phyloP scores from a whole-genome alignment of 176 grass and related monocot species.

The Carex pumila region DNA sequence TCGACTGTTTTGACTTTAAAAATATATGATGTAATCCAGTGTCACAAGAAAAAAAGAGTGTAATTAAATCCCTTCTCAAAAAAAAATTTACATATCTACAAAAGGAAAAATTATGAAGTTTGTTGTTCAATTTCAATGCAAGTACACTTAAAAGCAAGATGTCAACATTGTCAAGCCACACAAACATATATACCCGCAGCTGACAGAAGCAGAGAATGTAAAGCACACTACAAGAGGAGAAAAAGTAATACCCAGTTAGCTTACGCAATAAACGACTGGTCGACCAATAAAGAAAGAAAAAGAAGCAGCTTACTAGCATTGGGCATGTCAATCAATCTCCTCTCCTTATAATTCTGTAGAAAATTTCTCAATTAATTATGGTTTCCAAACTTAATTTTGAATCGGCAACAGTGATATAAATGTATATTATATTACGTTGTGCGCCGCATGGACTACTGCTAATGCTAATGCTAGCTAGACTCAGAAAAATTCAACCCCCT shows the following conservation, averaged over 20 bases:
- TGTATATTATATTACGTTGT: constrained; percentile 17
- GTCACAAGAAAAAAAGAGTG: too few species aligned
- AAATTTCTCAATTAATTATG: constrained; percentile 4
- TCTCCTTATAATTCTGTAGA: not conserved
- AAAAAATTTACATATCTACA: not conserved
- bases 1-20: too few species aligned
- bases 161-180: not conserved
- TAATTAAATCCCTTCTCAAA: too few species aligned
- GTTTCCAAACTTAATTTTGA: constrained; percentile 15
- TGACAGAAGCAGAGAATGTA: not conserved
- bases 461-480: not conserved
- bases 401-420: constrained; percentile 6
- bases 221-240: not conserved
- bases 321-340: constrained; percentile 6
- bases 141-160: not conserved
- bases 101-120: not conserved
- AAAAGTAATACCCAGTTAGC: not conserved
- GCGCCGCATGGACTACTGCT: constrained; percentile 2
- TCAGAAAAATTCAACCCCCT: not conserved
- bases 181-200: not conserved
- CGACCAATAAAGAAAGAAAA: not conserved
- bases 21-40: too few species aligned
- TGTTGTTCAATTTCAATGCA: not conserved
- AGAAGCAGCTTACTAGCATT: constrained; percentile 1
- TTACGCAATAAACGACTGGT: constrained; percentile 13